phyloP scores from a whole-genome alignment of 805 yeast species.

The Clavispora santaluciae region DNA sequence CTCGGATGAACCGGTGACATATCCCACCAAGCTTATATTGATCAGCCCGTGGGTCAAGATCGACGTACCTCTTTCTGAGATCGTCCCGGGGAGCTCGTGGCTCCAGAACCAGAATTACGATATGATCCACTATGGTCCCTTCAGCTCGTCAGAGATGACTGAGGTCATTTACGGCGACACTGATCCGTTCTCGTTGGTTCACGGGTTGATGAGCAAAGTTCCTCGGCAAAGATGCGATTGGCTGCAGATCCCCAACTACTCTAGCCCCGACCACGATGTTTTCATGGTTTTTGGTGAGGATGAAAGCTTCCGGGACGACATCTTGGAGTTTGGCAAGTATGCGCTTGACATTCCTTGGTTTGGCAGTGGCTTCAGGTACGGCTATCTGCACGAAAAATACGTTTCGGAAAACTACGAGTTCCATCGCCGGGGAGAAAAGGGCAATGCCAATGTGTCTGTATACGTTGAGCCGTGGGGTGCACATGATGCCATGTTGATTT shows the following conservation, averaged over 20 bases:
- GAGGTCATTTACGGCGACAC: constrained; percentile 7
- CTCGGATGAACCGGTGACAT: constrained; percentile 11
- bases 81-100: constrained; percentile 29
- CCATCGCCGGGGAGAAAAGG: constrained; percentile 12
- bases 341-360: constrained; percentile 27
- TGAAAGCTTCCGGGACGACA: constrained; percentile 38
- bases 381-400: constrained; percentile 20
- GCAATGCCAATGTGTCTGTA: constrained; percentile 18
- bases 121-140: constrained; percentile 10
- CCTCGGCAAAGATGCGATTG: constrained; percentile 27
- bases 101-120: constrained; percentile 22
- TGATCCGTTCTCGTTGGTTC: constrained; percentile 13
- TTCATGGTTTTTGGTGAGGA: constrained; percentile 38
- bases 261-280: constrained; percentile 21
- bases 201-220: constrained; percentile 22
- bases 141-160: constrained; percentile 6
- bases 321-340: constrained; percentile 29
- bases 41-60: constrained; percentile 39
- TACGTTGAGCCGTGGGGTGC: constrained; percentile 16
- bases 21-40: constrained; percentile 24
- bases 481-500: constrained; percentile 15
- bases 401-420: constrained; percentile 19
- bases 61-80: constrained; percentile 17
- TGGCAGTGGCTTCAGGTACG: constrained; percentile 17
- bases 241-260: constrained; percentile 28